A percentile compares a stretch with the other conserved stretches of the same genome.
These are phyloP conservation scores for Neonectria sp. DNA, from an alignment of 2,329 filamentous ascomycete genomes.

Conservation along the genomic window DNA sequence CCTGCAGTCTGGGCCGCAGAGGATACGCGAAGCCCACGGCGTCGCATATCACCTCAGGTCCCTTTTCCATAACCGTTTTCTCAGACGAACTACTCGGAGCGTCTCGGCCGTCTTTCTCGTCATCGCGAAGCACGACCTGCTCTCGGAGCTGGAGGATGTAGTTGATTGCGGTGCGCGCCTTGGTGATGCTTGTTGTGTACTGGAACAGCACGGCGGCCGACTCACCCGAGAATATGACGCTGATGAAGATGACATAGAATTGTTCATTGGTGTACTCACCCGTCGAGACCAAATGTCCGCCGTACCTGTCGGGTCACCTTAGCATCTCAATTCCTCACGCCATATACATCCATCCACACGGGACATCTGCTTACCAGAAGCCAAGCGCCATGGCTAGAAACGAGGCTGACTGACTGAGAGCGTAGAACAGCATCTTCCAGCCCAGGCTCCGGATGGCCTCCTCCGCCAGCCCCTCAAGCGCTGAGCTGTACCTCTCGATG, in stretches of 20 bases:
- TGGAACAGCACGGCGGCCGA: constrained; percentile 60
- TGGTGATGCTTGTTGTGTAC: constrained; percentile 67
- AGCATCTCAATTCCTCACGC: background rate
- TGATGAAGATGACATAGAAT: constrained; percentile 68
- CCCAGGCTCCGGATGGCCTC: constrained; percentile 50
- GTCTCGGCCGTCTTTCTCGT: constrained; percentile 40
- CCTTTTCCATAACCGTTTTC: constrained; percentile 37
- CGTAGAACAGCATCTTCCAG: constrained; percentile 59
- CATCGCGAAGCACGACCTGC: constrained; percentile 50
- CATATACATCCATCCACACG: background rate
- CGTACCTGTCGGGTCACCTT: constrained; percentile 49
- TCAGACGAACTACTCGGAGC: background rate
- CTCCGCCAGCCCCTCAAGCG: constrained; percentile 51
- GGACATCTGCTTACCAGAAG: constrained; percentile 52
- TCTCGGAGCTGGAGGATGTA: constrained; percentile 62
- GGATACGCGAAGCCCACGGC: constrained; percentile 73
- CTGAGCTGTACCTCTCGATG: constrained; percentile 52
- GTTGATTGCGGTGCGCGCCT: constrained; percentile 63
- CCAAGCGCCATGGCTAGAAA: constrained; percentile 57
- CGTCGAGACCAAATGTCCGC: constrained; percentile 56
- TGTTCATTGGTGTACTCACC: constrained; percentile 63
- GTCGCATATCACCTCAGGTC: constrained; percentile 62
- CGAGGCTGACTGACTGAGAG: constrained; percentile 58
- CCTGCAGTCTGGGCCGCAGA: constrained; percentile 51
- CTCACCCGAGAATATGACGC: constrained; percentile 63